Evolutionary conservation across 441 rosid genomes (phyloP), one percentile per base, ranked within the genome.

Genomic region (Erodium texanum): DNA sequence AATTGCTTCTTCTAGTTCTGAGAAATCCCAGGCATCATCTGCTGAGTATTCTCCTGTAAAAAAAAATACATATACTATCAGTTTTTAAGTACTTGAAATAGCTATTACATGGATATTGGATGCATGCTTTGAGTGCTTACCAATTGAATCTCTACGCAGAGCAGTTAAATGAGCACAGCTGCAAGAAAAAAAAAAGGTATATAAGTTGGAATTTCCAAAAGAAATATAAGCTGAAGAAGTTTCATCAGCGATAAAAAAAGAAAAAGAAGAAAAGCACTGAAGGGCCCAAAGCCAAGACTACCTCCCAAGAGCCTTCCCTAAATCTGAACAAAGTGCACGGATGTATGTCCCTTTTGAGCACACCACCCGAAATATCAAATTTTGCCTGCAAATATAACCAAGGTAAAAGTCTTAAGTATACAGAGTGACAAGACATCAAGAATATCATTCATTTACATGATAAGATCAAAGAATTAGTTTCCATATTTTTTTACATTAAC

Each of bases 261-360:
- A 4, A 27, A 27, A 27, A 27, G 1, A 1, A 27, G n/a, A n/a
- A n/a, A n/a, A n/a, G n/a, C n/a, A n/a, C n/a, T n/a, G n/a, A n/a
- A n/a, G n/a, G n/a, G 14, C 64, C 67, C 66, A 14, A n/a, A 38
- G 1, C 43, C 15, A 14, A 22, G 27, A 41, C 34, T 72, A 93
- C 96, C 97, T 91, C 73, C 96, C 85, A 71, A 93, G 88, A 76
- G 92, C 87, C 81, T 91, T 91, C 56, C 93, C 96, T 67, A 94
- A 75, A 84, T 94, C 99, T 66, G 97, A 89, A 81, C 99, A 94
- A 10, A 93, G 81, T 2, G 97, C 91, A 23, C 96, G 90, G 74
- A 94, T 87, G 77, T 94, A 91, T 1, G 99, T 89, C 73, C 97
- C 97, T 81, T 91, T 89, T 0, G 97, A 91, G 83, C 96, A 89